phyloP scores from a whole-genome alignment of 805 yeast genomes.

The Kazachstania taianensis region DNA sequence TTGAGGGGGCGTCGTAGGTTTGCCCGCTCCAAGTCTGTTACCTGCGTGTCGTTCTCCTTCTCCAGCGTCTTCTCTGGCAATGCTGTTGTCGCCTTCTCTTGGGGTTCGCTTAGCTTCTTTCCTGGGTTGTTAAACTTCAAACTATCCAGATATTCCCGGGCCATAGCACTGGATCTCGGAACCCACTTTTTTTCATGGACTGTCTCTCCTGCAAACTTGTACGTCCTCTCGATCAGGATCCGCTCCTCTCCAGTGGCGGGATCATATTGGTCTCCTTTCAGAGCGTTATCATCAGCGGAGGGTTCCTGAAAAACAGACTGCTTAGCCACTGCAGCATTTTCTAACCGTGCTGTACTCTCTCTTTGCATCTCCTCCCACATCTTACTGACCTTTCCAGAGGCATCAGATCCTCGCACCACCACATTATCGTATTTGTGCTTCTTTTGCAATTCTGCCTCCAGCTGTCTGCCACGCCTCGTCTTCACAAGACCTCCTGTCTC shows the following conservation, averaged over 20 bases:
- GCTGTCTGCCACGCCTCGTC: slow-evolving; percentile 53
- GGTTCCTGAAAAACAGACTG: slow-evolving; percentile 18
- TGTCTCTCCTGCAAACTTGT: slow-evolving; percentile 82
- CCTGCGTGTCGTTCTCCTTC: slow-evolving; percentile 3
- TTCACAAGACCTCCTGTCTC: slow-evolving; percentile 53
- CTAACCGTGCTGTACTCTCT: slow-evolving; percentile 21
- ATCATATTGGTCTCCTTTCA: slow-evolving; percentile 5
- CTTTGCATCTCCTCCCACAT: slow-evolving; percentile 47
- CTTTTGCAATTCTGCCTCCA: slow-evolving; percentile 30
- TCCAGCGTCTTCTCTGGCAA: slow-evolving; percentile 1
- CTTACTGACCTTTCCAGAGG: slow-evolving; percentile 37
- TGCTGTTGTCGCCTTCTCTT: slow-evolving; percentile 3
- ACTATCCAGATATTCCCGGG: slow-evolving; percentile 64
- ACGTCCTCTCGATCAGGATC: slow-evolving; percentile 64
- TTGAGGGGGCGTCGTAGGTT: slow-evolving; percentile 50
- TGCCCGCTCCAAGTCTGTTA: slow-evolving; percentile 4
- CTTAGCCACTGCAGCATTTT: slow-evolving; percentile 12
- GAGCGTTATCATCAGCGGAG: slow-evolving; percentile 1
- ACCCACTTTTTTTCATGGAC: slow-evolving; percentile 73
- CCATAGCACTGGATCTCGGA: slow-evolving; percentile 72
- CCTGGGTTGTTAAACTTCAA: slow-evolving; percentile 33
- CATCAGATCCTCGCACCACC: slow-evolving; percentile 15
- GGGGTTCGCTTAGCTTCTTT: slow-evolving; percentile 12
- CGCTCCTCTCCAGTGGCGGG: too few species aligned
- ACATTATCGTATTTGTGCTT: slow-evolving; percentile 25